phyloP scores from a whole-genome alignment of 345 rosid genomes.

The Eucalyptus viminalis region DNA sequence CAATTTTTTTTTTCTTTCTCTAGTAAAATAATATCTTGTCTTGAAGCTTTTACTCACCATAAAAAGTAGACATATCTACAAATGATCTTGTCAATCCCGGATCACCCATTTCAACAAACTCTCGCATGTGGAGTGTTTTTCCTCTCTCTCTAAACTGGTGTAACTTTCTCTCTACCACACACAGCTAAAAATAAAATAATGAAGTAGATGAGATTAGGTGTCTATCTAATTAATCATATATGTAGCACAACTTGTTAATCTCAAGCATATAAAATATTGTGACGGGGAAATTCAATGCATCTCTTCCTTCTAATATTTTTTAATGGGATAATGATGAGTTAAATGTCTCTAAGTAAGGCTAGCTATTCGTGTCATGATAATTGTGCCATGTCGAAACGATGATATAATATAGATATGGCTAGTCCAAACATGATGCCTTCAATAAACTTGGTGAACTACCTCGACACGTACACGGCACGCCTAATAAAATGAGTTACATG shows the following conservation, averaged over 20 bases:
- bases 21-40: neutral
- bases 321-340: neutral
- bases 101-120: neutral
- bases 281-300: neutral
- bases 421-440: accelerated
- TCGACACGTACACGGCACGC: neutral
- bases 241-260: neutral
- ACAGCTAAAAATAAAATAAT: neutral
- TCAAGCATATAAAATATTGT: neutral
- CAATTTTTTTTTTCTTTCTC: neutral
- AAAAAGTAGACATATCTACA: neutral
- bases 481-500: neutral
- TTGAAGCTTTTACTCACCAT: neutral
- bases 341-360: neutral
- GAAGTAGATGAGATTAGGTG: neutral
- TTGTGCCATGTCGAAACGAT: accelerated
- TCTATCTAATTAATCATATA: neutral
- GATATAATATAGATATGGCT: neutral
- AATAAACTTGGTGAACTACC: neutral
- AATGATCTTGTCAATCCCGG: neutral
- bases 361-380: neutral
- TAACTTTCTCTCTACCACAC: neutral
- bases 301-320: neutral
- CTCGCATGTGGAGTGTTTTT: neutral
- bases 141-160: neutral